These are phyloP conservation scores for Stephanodiscus minutulus DNA, from an alignment of 108 stramenopile genomes.

Conservation along the genomic window DNA sequence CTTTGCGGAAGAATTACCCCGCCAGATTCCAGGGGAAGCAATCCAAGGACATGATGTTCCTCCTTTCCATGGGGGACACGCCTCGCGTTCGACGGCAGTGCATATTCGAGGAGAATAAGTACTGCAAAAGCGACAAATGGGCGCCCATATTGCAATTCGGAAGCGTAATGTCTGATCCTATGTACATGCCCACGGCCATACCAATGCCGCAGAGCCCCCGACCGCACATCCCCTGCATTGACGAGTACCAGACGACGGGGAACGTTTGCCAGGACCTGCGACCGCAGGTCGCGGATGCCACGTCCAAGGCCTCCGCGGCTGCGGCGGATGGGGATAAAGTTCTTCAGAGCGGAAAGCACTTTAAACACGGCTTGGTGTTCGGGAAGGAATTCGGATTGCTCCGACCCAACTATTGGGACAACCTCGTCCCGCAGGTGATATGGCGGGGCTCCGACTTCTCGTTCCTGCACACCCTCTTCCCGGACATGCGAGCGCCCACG, in stretches of 20 bases:
- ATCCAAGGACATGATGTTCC: constrained; percentile 1
- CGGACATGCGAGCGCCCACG: constrained; percentile 15
- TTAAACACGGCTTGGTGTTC: neutral
- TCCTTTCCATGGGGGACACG: constrained; percentile 35
- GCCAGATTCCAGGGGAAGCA: constrained; percentile 33
- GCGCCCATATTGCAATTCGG: constrained; percentile 50
- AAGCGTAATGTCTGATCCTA: too few species aligned
- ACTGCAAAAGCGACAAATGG: constrained; percentile 9
- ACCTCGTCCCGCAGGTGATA: constrained; percentile 33
- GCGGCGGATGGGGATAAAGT: too few species aligned
- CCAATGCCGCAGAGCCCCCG: constrained; percentile 40
- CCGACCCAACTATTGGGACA: constrained; percentile 7
- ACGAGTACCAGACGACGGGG: constrained; percentile 25
- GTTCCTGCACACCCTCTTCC: constrained; percentile 1
- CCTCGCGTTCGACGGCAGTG: constrained; percentile 26
- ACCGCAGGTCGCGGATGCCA: too few species aligned
- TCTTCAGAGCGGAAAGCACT: too few species aligned
- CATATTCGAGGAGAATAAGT: neutral
- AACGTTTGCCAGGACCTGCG: constrained; percentile 16
- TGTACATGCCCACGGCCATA: too few species aligned
- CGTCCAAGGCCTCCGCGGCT: too few species aligned
- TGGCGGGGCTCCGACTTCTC: constrained; percentile 37
- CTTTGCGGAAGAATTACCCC: constrained; percentile 40
- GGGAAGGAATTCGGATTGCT: constrained; percentile 3
- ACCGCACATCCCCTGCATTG: constrained; percentile 27